These are phyloP conservation scores for Sporothrix luriei DNA, from an alignment of 2,329 filamentous ascomycete species.

Conservation along the genomic window DNA sequence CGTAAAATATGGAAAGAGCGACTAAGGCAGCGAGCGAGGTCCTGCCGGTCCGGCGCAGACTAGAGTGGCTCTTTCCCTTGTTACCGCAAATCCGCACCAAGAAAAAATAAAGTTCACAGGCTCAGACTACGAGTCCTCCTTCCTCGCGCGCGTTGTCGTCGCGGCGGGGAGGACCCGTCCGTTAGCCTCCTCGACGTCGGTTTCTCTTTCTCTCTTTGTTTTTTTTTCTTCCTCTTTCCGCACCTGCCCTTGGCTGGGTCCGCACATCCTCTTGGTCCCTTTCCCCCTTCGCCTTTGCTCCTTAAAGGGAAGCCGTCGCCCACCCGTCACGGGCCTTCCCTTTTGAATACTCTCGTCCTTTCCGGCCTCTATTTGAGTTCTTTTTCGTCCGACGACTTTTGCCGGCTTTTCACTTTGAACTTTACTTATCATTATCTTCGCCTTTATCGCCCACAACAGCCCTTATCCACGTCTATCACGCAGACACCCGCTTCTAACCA, in stretches of 20 bases:
- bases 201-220: not conserved
- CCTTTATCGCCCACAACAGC: not conserved
- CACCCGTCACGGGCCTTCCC: conserved; percentile 4
- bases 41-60: conserved; percentile 7
- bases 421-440: not conserved
- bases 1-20: conserved; percentile 12
- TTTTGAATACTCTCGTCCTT: conserved; percentile 16
- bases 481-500: not conserved
- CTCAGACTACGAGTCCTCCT: conserved; percentile 18
- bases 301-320: conserved; percentile 21
- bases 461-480: conserved; percentile 1
- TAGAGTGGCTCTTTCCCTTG: not conserved
- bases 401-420: not conserved
- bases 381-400: not conserved
- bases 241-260: conserved; percentile 1
- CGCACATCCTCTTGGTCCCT: not conserved
- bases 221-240: conserved; percentile 4
- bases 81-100: not conserved
- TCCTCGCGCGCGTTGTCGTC: conserved; percentile 7
- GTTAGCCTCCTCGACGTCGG: conserved; percentile 18
- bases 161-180: conserved; percentile 25
- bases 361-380: conserved; percentile 5
- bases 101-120: not conserved
- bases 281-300: not conserved
- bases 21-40: conserved; percentile 9